phyloP scores from a whole-genome alignment of 176 grass and related monocot species.

The Aegilops longissima region DNA sequence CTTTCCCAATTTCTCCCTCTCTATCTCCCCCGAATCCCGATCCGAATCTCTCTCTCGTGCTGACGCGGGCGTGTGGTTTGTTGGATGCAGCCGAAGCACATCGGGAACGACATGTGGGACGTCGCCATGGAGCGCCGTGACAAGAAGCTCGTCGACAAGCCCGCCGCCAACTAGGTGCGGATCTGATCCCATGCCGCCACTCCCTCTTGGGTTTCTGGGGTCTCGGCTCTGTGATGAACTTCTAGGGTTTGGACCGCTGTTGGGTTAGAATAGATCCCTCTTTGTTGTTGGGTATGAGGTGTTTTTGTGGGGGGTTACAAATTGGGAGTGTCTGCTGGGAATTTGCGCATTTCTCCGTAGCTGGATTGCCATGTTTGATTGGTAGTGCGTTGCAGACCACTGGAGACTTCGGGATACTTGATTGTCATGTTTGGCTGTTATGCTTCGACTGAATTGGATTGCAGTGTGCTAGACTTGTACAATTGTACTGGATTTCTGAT shows the following conservation, averaged over 20 bases:
- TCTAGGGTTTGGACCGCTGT: not conserved
- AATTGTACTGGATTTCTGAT: not conserved
- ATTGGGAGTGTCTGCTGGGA: not conserved
- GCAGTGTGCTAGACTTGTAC: not conserved
- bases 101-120: constrained; percentile 97
- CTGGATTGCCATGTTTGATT: not conserved
- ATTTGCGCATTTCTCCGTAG: not conserved
- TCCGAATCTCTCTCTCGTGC: not conserved
- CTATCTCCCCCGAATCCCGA: not conserved
- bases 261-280: not conserved
- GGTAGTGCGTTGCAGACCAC: not conserved
- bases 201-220: not conserved
- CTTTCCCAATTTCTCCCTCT: not conserved
- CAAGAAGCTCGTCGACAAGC: constrained; percentile 73
- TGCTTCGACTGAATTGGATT: not conserved
- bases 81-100: constrained; percentile 89
- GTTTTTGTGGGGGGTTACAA: too few relatives aligned
- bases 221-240: not conserved
- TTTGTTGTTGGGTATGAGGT: not conserved
- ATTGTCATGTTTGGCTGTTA: not conserved
- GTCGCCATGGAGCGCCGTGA: constrained; percentile 97
- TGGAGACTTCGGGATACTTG: not conserved
- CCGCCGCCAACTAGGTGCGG: constrained; percentile 49
- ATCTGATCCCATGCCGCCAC: not conserved
- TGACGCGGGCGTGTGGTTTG: not conserved